These are phyloP conservation scores for Xylaria sp. DNA, from an alignment of 2,329 filamentous ascomycete species.

Conservation along the genomic window DNA sequence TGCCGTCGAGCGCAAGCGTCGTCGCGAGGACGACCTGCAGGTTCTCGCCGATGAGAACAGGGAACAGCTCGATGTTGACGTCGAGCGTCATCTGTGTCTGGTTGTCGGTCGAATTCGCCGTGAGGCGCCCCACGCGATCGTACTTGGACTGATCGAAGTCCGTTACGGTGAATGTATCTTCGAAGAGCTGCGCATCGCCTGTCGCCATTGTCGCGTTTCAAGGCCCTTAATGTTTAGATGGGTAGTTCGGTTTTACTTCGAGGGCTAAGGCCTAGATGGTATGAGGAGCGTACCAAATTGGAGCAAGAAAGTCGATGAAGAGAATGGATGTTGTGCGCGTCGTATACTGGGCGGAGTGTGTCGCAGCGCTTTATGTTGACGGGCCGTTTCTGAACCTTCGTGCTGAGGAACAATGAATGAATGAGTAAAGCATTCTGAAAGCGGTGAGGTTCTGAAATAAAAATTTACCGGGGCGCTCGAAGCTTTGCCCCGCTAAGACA, in stretches of 20 bases:
- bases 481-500: constrained; percentile 40
- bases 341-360: background rate
- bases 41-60: constrained; percentile 76
- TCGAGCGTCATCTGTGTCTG: constrained; percentile 85
- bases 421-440: constrained; percentile 38
- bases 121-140: constrained; percentile 91
- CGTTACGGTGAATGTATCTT: constrained; percentile 89
- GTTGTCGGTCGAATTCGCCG: constrained; percentile 78
- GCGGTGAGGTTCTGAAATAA: constrained; percentile 42
- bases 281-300: background rate
- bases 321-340: no score
- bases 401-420: background rate
- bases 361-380: background rate
- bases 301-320: background rate
- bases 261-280: background rate
- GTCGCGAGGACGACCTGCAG: constrained; percentile 85
- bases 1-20: constrained; percentile 73
- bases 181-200: constrained; percentile 91
- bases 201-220: constrained; percentile 57
- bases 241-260: background rate
- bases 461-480: constrained; percentile 40
- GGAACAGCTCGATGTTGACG: constrained; percentile 93
- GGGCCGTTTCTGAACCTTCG: background rate
- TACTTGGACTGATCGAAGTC: constrained; percentile 87
- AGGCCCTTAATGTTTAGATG: background rate